Base-by-base conservation (phyloP, 306 rosid genomes). In the Styphnolobium japonicum region DNA sequence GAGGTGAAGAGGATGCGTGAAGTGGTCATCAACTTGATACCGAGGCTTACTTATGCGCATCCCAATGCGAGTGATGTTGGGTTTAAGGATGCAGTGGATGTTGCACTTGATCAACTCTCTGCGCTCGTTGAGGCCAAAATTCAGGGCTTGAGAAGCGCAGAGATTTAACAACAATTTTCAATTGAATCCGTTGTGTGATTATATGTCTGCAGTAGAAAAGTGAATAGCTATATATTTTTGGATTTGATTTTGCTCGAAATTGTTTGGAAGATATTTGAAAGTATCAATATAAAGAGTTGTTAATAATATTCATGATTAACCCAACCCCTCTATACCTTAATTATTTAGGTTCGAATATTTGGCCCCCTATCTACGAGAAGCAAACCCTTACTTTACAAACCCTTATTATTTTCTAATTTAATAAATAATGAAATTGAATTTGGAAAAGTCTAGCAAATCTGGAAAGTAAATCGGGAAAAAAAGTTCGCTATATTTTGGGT, bases 31-130 rank as follows among this genome's bases (percentile, higher is more conserved):
- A 15, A 33, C 6, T 16, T 87, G 87, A 90, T 92, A 1, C 92
- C 93, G 0, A 84, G 63, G 19, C 5, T 90, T 2, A 90, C 90
- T 0, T 90, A 90, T 60, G 73, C 78, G 10, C 90, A 90, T 25
- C 97, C 95, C 0, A 90, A 88, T 42, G 86, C 88, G 0, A 86
- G 63, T 3, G 83, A 67, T 43, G 42, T 60, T 63, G 85, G 84
- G 23, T 83, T 90, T 46, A 4, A 22, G 34, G 97, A 92, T 80
- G 95, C 85, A 0, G 95, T 89, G 4, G 93, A 92, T 73, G 83
- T 89, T 8, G 89, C 88, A 0, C 84, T 92, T 0, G 57, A 7
- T 4, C 68, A 52, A 2, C 85, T 86, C 7, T 29, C 70, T 0
- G 21, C 0, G 19, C 14, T 61, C 7, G 86, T 82, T 3, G 0